Conservation (phyloP, 2,329 filamentous ascomycete species). For the Xylaria sp. region DNA sequence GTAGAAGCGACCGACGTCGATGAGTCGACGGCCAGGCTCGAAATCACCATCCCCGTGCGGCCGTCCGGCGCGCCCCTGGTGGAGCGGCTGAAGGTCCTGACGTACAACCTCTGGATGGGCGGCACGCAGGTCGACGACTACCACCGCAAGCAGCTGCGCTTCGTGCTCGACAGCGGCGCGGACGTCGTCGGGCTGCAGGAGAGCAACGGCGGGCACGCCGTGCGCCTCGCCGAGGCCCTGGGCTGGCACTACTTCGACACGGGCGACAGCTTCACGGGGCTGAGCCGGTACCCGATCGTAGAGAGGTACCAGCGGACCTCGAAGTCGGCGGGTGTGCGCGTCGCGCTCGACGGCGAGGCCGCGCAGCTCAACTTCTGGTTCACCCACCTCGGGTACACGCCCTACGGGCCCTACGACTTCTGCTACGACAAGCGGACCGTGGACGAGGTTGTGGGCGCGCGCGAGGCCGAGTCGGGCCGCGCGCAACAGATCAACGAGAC, state of each 20-base stretch:
- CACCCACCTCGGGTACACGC: constrained; percentile 42
- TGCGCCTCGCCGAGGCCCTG: constrained; percentile 41
- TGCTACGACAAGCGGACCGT: constrained; percentile 42
- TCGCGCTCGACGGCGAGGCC: constrained; percentile 39
- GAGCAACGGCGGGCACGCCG: constrained; percentile 35
- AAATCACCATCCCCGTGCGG: constrained; percentile 40
- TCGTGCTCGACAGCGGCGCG: constrained; percentile 36
- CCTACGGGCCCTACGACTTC: constrained; percentile 49
- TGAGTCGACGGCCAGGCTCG: constrained; percentile 31
- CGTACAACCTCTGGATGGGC: constrained; percentile 46
- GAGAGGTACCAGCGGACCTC: constrained; percentile 32
- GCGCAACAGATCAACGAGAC: constrained; percentile 43
- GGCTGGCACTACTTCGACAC: constrained; percentile 44
- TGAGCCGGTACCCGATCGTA: constrained; percentile 45
- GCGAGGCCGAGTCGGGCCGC: constrained; percentile 42
- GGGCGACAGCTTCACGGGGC: constrained; percentile 36
- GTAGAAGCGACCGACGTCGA: constrained; percentile 34
- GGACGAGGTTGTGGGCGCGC: constrained; percentile 38
- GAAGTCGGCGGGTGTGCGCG: constrained; percentile 37
- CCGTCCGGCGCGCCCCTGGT: constrained; percentile 34
- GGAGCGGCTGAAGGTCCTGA: constrained; percentile 40
- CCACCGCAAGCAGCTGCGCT: constrained; percentile 44
- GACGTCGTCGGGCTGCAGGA: constrained; percentile 46
- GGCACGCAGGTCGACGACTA: constrained; percentile 41
- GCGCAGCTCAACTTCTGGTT: constrained; percentile 42